Evolutionary conservation across 2,329 filamentous ascomycete genomes (phyloP), one percentile per base, ranked within the genome.

Genomic region (Colletotrichum navitas): DNA sequence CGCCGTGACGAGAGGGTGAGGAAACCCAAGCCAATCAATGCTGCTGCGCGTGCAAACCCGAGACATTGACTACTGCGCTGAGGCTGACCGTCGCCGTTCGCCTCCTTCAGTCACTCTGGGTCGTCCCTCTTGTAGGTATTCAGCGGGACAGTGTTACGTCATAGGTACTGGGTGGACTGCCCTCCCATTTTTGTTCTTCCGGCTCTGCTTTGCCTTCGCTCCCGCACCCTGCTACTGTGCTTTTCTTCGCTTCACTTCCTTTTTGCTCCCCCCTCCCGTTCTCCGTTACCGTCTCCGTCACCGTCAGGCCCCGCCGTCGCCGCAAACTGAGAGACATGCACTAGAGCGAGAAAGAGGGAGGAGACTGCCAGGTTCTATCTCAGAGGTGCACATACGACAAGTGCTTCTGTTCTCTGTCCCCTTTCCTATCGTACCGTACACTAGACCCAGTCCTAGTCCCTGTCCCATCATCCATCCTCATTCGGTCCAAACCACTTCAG

Each of bases 181-280:
- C 54, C 59, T 49, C 65, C 65, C 65, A 55, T 63, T 71, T 65
- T 68, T 71, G 68, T 68, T 62, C 68, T 47, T 49, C 68, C 55
- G 56, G 51, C 39, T 55, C 60, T 56, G 26, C 60, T 56, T 5
- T 47, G 45, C 45, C 45, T 47, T 47, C 45, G 45, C 45, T 47
- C 45, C 21, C 45, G 45, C 61, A 39, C 54, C 39, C 29, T 36
- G 16, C 41, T 60, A 26, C n/a, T 54, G 36, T 45, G 45, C 63
- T 51, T 54, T 39, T 51, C 56, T 67, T 55, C 55, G 45, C 64
- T 32, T 60, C 49, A 56, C 49, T 68, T 71, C 49, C 29, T 29
- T 21, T 32, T 39, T 41, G 41, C 55, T 56, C 36, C 39, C 49
- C 56, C 16, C 59, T 52, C 66, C 51, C 41, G 51, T 51, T 52